Evolutionary conservation across 2,329 filamentous ascomycete genomes (phyloP), one percentile per base, ranked within the genome.

Genomic region (Penicillium sp.): DNA sequence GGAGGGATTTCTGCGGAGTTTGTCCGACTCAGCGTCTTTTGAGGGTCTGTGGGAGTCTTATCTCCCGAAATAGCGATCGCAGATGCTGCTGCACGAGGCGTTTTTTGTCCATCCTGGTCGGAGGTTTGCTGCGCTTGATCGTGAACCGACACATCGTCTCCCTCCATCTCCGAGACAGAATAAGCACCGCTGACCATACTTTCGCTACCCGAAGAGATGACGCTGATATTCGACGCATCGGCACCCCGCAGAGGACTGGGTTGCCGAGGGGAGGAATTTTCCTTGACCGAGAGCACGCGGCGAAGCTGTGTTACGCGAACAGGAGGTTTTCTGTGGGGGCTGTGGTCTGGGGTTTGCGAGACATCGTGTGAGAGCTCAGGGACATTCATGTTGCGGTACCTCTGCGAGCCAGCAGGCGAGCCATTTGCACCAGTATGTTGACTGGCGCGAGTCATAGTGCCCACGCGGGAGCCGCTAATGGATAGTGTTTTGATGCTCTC

Each of bases 401-500:
- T 61, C 13, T 63, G 62, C 1, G 61, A 58, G 10, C 56, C 61
- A 34, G 60, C 61, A 14, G 60, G 59, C 4, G 68, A 69, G 38
- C 56, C 60, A 39, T 60, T 63, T 5, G 57, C 56, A 11, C 59
- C 65, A 42, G 68, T 67, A 34, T 52, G 28, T 38, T 65, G 60
- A 13, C 58, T 48, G 47, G 54, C 60, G 48, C 66, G 64, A 37
- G 58, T 55, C 40, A 61, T 44, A 10, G 80, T 86, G 34, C 80
- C 84, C 1, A 79, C 77, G 52, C 80, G 82, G 2, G 89, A 94
- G 18, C 88, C 89, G 44, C 76, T 86, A 44, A 94, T 72, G 3
- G 89, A 95, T 10, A 80, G 79, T 0, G 86, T 81, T 58, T 84
- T 87, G 58, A 83, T 83, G 40, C 76, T 79, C 45, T 86, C 74